phyloP scores from a whole-genome alignment of 257 asterid species.

The Solanum pinnatisectum region DNA sequence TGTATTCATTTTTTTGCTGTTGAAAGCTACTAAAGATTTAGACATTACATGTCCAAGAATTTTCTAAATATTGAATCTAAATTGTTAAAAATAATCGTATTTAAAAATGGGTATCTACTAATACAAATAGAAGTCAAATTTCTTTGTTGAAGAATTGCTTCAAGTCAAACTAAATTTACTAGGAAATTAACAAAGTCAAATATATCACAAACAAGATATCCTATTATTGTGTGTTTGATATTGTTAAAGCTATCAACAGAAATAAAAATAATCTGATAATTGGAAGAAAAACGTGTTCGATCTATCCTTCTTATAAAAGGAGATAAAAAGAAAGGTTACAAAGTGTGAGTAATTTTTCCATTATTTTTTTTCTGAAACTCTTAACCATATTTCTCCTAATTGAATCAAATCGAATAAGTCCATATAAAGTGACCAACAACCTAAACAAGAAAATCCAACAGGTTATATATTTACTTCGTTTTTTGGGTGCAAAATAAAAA shows the following conservation, averaged over 20 bases:
- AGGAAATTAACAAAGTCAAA: background rate
- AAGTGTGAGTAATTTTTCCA: background rate
- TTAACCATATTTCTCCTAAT: background rate
- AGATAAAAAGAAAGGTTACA: background rate
- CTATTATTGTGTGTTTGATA: too few relatives aligned
- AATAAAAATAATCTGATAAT: too few relatives aligned
- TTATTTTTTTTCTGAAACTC: background rate
- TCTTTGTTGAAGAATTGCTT: background rate
- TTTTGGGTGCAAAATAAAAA: background rate
- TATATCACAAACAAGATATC: background rate
- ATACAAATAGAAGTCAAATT: too few relatives aligned
- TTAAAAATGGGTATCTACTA: too few relatives aligned
- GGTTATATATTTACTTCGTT: background rate
- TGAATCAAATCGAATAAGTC: background rate
- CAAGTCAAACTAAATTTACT: background rate
- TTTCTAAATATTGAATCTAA: background rate
- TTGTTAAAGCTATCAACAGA: background rate
- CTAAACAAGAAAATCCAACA: background rate
- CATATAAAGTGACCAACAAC: background rate
- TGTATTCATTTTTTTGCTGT: background rate
- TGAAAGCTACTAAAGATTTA: background rate
- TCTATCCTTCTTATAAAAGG: too few relatives aligned
- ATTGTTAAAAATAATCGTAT: background rate
- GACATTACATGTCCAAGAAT: background rate
- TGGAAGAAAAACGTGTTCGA: background rate